Conservation (phyloP, 257 asterid genomes). For the Nicotiana tomentosiformis region DNA sequence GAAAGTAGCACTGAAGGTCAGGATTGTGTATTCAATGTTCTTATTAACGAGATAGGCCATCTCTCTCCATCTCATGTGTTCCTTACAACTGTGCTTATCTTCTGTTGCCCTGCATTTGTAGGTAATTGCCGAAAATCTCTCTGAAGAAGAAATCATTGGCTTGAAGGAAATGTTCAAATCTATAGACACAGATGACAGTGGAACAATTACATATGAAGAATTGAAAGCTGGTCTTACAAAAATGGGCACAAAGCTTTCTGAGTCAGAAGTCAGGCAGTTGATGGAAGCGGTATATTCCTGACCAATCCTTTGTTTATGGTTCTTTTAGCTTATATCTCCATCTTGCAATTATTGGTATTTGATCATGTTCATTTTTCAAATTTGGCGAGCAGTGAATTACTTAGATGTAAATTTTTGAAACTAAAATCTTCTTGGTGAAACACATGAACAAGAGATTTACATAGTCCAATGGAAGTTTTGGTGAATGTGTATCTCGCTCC, state of each 20-base stretch:
- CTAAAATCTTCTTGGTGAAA: neutral
- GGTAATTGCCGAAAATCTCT: slow-evolving; percentile 92
- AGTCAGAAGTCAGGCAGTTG: slow-evolving; percentile 84
- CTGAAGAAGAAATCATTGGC: slow-evolving; percentile 97
- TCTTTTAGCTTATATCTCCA: neutral
- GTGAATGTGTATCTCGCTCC: neutral
- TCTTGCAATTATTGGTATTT: slow-evolving; percentile 6
- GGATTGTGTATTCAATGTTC: neutral
- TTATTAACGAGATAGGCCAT: neutral
- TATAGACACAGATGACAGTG: slow-evolving; percentile 89
- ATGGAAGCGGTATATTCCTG: slow-evolving; percentile 78
- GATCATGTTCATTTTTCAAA: neutral
- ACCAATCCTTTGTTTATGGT: neutral
- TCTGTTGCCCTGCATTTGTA: slow-evolving; percentile 11
- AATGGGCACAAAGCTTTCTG: slow-evolving; percentile 90
- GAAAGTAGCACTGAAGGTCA: slow-evolving; percentile 94
- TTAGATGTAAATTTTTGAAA: neutral
- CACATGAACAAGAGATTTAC: neutral
- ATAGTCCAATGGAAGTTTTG: neutral
- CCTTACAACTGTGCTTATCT: neutral
- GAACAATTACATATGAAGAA: slow-evolving; percentile 88
- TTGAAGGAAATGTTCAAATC: slow-evolving; percentile 95
- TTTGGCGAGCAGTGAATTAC: neutral
- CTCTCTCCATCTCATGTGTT: neutral
- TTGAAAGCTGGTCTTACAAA: slow-evolving; percentile 86